Percentiles rank a stretch among this genome's conserved stretches.
Conservation (phyloP, 805 yeast genomes). For the Barnettozyma sp. region DNA sequence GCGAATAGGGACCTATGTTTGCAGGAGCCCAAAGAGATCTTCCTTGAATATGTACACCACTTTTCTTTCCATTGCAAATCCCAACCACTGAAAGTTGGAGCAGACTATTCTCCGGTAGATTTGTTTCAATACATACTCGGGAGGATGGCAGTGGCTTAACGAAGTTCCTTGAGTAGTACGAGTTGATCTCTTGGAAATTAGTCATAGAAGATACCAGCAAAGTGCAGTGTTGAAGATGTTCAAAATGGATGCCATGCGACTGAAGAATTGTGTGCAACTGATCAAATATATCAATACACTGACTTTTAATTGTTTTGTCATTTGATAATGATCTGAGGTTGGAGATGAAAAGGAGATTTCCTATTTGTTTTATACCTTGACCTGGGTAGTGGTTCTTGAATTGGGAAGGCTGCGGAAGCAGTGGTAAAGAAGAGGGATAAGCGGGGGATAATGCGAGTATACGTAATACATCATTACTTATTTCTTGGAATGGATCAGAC, state of each 20-base stretch:
- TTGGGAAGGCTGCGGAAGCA: background rate
- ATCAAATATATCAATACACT: slow-evolving; percentile 43
- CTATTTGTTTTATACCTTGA: slow-evolving; percentile 16
- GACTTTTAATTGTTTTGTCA: slow-evolving; percentile 31
- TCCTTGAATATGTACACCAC: slow-evolving; percentile 86
- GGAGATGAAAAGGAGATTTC: slow-evolving; percentile 34
- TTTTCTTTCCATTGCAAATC: slow-evolving; percentile 34
- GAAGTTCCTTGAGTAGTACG: slow-evolving; percentile 52
- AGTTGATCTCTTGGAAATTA: slow-evolving; percentile 55
- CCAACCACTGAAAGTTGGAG: slow-evolving; percentile 59
- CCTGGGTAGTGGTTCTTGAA: background rate
- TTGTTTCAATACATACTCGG: slow-evolving; percentile 72
- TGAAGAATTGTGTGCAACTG: slow-evolving; percentile 33
- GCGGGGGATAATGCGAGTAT: too few relatives aligned
- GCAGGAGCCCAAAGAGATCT: slow-evolving; percentile 98
- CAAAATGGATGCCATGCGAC: slow-evolving; percentile 28
- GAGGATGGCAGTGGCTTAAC: slow-evolving; percentile 72
- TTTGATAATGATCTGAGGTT: slow-evolving; percentile 34
- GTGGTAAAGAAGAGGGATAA: background rate
- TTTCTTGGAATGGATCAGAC: slow-evolving; percentile 33
- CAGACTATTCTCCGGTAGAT: slow-evolving; percentile 30
- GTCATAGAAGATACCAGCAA: slow-evolving; percentile 59
- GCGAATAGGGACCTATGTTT: slow-evolving; percentile 96
- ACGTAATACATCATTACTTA: slow-evolving; percentile 22
- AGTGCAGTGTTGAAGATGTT: slow-evolving; percentile 52